A percentile compares a stretch with the other conserved stretches of the same genome.
These are phyloP conservation scores for Ceratocystis smalleyi DNA, from an alignment of 2,329 filamentous ascomycete species.

Conservation along the genomic window DNA sequence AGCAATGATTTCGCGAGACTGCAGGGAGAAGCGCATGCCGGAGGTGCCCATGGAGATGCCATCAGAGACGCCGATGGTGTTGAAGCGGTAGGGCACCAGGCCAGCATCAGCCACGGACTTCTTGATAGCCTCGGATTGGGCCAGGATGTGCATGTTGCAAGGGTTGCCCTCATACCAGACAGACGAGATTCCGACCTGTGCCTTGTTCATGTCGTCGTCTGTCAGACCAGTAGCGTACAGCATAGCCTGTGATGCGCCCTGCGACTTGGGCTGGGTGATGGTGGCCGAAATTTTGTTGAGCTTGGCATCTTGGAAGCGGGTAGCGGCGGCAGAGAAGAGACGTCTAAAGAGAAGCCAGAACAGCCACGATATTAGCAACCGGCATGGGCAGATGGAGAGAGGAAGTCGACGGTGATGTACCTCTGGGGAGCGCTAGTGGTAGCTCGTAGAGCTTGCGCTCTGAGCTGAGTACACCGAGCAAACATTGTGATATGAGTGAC, in stretches of 20 bases:
- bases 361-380: conserved; percentile 14
- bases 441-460: conserved; percentile 20
- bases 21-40: conserved; percentile 89
- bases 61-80: conserved; percentile 95
- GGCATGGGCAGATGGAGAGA: not conserved
- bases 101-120: conserved; percentile 51
- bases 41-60: conserved; percentile 96
- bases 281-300: conserved; percentile 72
- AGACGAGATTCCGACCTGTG: conserved; percentile 92
- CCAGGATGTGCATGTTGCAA: conserved; percentile 97
- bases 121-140: conserved; percentile 63
- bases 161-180: conserved; percentile 98
- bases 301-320: conserved; percentile 28
- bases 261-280: conserved; percentile 94
- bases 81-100: conserved; percentile 90
- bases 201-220: conserved; percentile 83
- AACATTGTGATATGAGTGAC: conserved; percentile 18
- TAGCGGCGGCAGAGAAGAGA: conserved; percentile 35
- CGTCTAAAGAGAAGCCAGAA: conserved; percentile 26
- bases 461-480: conserved; percentile 17
- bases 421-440: conserved; percentile 10
- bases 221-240: conserved; percentile 84
- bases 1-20: conserved; percentile 91
- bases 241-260: conserved; percentile 98
- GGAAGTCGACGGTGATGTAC: conserved; percentile 4